These are phyloP conservation scores for Zalerion maritima DNA, from an alignment of 495 filamentous ascomycete genomes.

Conservation along the genomic window DNA sequence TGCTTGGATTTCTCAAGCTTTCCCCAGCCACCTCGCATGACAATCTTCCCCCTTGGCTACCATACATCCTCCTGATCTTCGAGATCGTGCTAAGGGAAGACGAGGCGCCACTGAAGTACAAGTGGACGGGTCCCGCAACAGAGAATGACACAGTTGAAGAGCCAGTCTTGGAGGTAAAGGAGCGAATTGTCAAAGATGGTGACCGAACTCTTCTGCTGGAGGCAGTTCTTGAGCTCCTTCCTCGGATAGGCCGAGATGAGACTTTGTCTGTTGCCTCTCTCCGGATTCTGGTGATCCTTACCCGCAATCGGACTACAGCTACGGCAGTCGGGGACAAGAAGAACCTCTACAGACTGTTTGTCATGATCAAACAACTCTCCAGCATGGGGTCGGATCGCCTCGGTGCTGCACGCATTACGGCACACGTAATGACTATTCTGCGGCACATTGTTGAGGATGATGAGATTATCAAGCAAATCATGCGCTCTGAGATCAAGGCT, in stretches of 20 bases:
- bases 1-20: slow-evolving; percentile 70
- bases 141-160: slow-evolving; percentile 38
- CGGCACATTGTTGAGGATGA: slow-evolving; percentile 93
- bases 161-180: slow-evolving; percentile 41
- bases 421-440: slow-evolving; percentile 66
- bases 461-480: slow-evolving; percentile 75
- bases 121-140: slow-evolving; percentile 50
- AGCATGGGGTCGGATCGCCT: slow-evolving; percentile 60
- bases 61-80: slow-evolving; percentile 74
- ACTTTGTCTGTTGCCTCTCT: slow-evolving; percentile 69
- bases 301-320: slow-evolving; percentile 60
- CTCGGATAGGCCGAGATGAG: slow-evolving; percentile 74
- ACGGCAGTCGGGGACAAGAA: slow-evolving; percentile 67
- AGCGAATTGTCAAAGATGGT: slow-evolving; percentile 49
- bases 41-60: slow-evolving; percentile 78
- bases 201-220: slow-evolving; percentile 57
- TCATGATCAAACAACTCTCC: slow-evolving; percentile 85
- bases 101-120: slow-evolving; percentile 58
- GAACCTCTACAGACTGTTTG: slow-evolving; percentile 77
- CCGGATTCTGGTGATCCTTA: slow-evolving; percentile 81
- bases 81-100: slow-evolving; percentile 85
- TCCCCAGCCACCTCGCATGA: slow-evolving; percentile 49
- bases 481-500: slow-evolving; percentile 75
- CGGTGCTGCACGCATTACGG: slow-evolving; percentile 42
- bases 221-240: slow-evolving; percentile 65